Evolutionary conservation across 805 yeast genomes (phyloP).

Genomic region (Metschnikowia kunwiensis): DNA sequence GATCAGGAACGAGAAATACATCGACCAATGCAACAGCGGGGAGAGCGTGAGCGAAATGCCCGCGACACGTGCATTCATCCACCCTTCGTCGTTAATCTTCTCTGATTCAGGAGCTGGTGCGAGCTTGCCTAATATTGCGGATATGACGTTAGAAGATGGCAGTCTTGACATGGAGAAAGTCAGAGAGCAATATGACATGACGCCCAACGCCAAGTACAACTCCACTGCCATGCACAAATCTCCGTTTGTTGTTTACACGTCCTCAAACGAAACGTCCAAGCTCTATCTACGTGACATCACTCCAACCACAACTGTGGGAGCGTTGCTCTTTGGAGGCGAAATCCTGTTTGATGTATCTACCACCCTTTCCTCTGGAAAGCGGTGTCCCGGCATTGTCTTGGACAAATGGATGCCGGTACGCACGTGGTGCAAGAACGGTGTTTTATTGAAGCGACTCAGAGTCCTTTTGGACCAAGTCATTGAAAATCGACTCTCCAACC

Average conservation of each 20-base stretch:
- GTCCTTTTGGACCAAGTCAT: conserved; percentile 64
- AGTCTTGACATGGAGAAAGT: conserved; percentile 33
- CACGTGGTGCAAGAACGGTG: conserved; percentile 94
- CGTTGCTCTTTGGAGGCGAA: conserved; percentile 79
- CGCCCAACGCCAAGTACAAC: conserved; percentile 31
- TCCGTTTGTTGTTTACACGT: conserved; percentile 61
- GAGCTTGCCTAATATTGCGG: conserved; percentile 16
- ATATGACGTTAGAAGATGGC: conserved; percentile 40
- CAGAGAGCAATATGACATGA: conserved; percentile 35
- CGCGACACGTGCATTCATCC: conserved; percentile 72
- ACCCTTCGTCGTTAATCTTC: conserved; percentile 81
- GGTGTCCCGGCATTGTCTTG: conserved; percentile 79
- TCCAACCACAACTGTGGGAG: conserved; percentile 69
- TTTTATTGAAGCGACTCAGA: conserved; percentile 69
- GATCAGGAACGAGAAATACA: conserved; percentile 60
- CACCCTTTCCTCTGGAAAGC: conserved; percentile 40
- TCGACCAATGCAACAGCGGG: conserved; percentile 13
- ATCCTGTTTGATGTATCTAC: conserved; percentile 54
- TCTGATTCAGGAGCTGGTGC: conserved; percentile 33
- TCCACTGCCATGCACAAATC: conserved; percentile 39
- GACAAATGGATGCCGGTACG: conserved; percentile 88
- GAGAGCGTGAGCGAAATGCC: conserved; percentile 36
- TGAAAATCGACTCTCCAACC: conserved; percentile 51
- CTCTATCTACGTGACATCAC: conserved; percentile 73
- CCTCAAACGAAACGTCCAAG: conserved; percentile 63